Evolutionary conservation across 257 asterid species (phyloP), one percentile per base, ranked within the genome.

Genomic region (Solanum pimpinellifolium): DNA sequence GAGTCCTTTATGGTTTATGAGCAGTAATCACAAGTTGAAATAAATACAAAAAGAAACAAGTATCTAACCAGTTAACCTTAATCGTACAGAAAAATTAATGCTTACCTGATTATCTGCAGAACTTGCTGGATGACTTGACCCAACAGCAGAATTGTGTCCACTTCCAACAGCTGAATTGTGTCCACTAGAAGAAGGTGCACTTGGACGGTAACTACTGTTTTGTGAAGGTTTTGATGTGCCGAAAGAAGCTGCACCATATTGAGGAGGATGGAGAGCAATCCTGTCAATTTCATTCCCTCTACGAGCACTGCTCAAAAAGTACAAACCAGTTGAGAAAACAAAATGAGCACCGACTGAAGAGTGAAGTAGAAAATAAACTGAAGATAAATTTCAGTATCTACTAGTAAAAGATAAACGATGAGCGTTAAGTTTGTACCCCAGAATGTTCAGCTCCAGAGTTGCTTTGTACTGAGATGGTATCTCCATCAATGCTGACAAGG

Each of bases 401-500:
- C 69, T 11, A 31, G 70, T 49, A 81, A 33, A 69, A 81, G 44
- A 49, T 31, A 6, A 81, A 81, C 31, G 2, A 18, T 18, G 69
- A 29, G 85, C 35, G 25, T 81, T 81, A 56, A 7, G 31, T 10
- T 66, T 47, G 87, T 91, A 95, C 99, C 98, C 98, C 86, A 97
- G 95, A 87, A 97, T 91, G 87, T 93, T 90, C 59, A 97, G 96
- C 94, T 97, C 99, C 77, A 97, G 89, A 10, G 99, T 97, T 25
- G 99, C 98, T 91, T 92, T 95, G 83, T 97, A 97, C 90, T 97
- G 99, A 87, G 98, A 83, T 39, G 99, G 99, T 88, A 97, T 97
- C 90, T 97, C 99, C 99, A 97, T 97, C 87, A 97, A 93, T 60
- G 99, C 98, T 23, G 96, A 87, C 88, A 97, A 97, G 83, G 99